A percentile compares a stretch with the other conserved stretches of the same genome.
Conservation (phyloP, 176 grass and related monocot species). For the Avena eriantha region DNA sequence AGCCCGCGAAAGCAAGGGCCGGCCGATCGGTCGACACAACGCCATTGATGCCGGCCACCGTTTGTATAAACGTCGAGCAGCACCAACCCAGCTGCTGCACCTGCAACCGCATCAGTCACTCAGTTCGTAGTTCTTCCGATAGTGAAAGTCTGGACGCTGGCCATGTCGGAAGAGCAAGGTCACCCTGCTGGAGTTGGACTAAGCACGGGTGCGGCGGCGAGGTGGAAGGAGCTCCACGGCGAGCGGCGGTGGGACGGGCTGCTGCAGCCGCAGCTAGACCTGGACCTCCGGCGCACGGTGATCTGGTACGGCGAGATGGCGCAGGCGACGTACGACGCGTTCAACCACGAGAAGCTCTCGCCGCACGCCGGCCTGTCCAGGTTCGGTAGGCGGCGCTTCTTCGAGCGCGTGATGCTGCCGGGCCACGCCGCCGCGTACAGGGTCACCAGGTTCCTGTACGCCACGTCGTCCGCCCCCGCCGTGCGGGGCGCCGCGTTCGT, state of each 20-base stretch:
- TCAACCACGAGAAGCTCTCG: constrained; percentile 66
- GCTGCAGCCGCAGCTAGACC: constrained; percentile 61
- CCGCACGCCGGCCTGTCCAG: constrained; percentile 57
- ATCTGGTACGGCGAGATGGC: constrained; percentile 78
- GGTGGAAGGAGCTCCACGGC: constrained; percentile 82
- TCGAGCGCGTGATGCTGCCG: constrained; percentile 52
- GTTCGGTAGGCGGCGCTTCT: constrained; percentile 47
- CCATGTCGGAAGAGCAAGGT: neutral
- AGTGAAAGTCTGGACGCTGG: neutral
- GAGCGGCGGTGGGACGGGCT: constrained; percentile 59
- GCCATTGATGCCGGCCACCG: neutral
- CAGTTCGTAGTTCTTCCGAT: no score
- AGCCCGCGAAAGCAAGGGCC: neutral
- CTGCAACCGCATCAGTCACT: neutral
- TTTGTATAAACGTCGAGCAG: neutral
- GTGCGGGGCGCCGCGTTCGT: constrained; percentile 63
- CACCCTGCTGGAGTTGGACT: neutral
- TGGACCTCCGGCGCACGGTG: constrained; percentile 69
- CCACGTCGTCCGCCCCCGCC: constrained; percentile 51
- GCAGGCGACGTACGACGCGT: constrained; percentile 79
- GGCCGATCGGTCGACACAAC: neutral
- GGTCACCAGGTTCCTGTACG: constrained; percentile 78
- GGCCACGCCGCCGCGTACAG: constrained; percentile 50
- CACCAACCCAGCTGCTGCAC: neutral
- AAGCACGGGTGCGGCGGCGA: neutral